phyloP scores from a whole-genome alignment of 352 stramenopile genomes.

The Achlya hypogyna region DNA sequence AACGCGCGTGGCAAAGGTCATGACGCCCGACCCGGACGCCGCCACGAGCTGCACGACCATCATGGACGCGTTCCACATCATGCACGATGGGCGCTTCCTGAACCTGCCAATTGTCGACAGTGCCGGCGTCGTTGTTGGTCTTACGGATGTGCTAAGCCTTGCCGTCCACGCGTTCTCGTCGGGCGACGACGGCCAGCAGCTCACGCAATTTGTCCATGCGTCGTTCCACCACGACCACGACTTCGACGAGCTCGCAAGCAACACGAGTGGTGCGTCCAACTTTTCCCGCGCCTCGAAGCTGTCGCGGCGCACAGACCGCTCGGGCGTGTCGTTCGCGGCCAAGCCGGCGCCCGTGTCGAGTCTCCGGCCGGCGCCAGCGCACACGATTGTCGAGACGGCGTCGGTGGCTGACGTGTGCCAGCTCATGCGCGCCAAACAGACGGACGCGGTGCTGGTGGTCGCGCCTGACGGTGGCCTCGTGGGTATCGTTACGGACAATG shows the following conservation, averaged over 20 bases:
- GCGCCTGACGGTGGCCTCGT: slow-evolving; percentile 73
- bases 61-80: slow-evolving; percentile 96
- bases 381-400: slow-evolving; percentile 60
- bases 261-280: slow-evolving; percentile 17
- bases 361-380: slow-evolving; percentile 56
- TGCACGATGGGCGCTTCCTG: slow-evolving; percentile 97
- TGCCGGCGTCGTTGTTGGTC: slow-evolving; percentile 62
- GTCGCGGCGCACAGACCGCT: neutral
- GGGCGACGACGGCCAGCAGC: slow-evolving; percentile 4
- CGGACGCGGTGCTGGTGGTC: slow-evolving; percentile 89
- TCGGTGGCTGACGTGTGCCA: slow-evolving; percentile 84
- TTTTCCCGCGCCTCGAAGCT: slow-evolving; percentile 21
- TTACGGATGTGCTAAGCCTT: slow-evolving; percentile 76
- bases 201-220: slow-evolving; percentile 13
- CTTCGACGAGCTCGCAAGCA: slow-evolving; percentile 38
- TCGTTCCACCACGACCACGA: slow-evolving; percentile 39
- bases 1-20: slow-evolving; percentile 87
- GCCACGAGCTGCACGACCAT: slow-evolving; percentile 90
- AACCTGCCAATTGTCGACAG: slow-evolving; percentile 92
- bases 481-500: slow-evolving; percentile 95
- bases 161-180: slow-evolving; percentile 21
- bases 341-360: slow-evolving; percentile 58
- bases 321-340: neutral
- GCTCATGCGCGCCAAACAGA: slow-evolving; percentile 88
- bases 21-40: slow-evolving; percentile 95